Base-by-base conservation (phyloP, 2,329 filamentous ascomycete species). In the Ophiostoma himal-ulmi region DNA sequence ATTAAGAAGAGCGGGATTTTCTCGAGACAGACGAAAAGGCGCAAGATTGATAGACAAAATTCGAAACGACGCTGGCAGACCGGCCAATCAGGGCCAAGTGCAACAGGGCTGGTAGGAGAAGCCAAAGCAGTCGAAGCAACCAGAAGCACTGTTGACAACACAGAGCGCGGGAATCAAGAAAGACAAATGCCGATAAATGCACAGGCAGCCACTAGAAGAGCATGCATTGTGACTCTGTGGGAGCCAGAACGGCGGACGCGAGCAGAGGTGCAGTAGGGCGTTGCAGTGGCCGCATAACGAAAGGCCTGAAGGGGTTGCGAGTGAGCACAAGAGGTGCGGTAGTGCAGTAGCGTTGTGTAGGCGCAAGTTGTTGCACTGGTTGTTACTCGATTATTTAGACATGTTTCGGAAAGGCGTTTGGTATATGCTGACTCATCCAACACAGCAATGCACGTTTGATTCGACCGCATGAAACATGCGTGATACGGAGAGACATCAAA, bases 51-150 rank as follows among this genome's bases (percentile, higher is more conserved):
- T 13, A 60, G 22, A 5, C 3, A 6, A 34, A 62, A 3, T 13
- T 14, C 57, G 26, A 62, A 62, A 62, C 57, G 57, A 62, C 57
- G 60, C 60, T 65, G 60, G 60, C 30, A 65, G 17, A 13, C 22
- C 20, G 57, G 34, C 57, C 57, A 62, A 62, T 62, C 57, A 62
- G 57, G 57, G 4, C 57, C 30, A 57, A 26, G 22, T 57, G 52
- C 52, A 57, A 57, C 52, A 57, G 22, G 52, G 52, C 52, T 57
- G 52, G 57, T 62, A 14, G 52, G 14, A 62, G 26, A 26, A 62
- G 26, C 52, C 26, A 57, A 57, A 57, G 52, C 22, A 26, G 52
- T 17, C 52, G 52, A 57, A 57, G 52, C 52, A 57, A 26, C 57
- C 26, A 36, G 57, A 62, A 30, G 57, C 57, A 34, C 57, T 4